Percentiles rank a stretch among this genome's conserved stretches.
These are phyloP conservation scores for Bathelium albidoporum DNA, from an alignment of 495 filamentous ascomycete species.

Conservation along the genomic window DNA sequence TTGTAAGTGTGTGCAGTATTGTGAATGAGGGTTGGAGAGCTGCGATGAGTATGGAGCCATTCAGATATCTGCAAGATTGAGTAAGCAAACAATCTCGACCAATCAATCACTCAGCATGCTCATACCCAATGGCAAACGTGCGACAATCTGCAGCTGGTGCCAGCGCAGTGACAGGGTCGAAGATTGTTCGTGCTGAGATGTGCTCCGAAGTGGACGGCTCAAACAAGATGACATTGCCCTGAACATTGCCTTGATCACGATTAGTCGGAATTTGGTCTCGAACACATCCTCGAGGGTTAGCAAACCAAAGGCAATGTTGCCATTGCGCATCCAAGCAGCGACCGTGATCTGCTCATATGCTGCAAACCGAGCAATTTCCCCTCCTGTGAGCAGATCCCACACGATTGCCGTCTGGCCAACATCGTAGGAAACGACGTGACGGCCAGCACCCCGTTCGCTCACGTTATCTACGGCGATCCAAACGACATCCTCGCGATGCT, in stretches of 20 bases:
- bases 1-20: constrained; percentile 85
- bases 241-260: constrained; percentile 56
- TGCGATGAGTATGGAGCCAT: constrained; percentile 87
- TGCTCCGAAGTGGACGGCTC: constrained; percentile 90
- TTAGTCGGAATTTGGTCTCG: constrained; percentile 6
- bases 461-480: constrained; percentile 85
- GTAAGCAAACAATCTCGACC: constrained; percentile 8
- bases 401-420: constrained; percentile 84
- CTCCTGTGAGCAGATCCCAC: constrained; percentile 90
- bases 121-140: constrained; percentile 92
- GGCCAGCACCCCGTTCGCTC: constrained; percentile 75
- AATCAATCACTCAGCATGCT: constrained; percentile 6
- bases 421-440: constrained; percentile 89
- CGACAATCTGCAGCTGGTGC: constrained; percentile 87
- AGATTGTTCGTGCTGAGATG: constrained; percentile 83
- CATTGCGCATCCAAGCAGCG: constrained; percentile 94
- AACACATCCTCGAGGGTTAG: constrained; percentile 3
- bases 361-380: constrained; percentile 78
- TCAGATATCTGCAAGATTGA: constrained; percentile 61
- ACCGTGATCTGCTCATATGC: constrained; percentile 78
- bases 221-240: constrained; percentile 91
- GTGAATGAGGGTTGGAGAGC: constrained; percentile 86
- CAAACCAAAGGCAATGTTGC: constrained; percentile 92
- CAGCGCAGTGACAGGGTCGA: constrained; percentile 83
- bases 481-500: constrained; percentile 71